Evolutionary conservation across 495 filamentous ascomycete species (phyloP), one percentile per base, ranked within the genome.

Genomic region (Penicillium canariense): DNA sequence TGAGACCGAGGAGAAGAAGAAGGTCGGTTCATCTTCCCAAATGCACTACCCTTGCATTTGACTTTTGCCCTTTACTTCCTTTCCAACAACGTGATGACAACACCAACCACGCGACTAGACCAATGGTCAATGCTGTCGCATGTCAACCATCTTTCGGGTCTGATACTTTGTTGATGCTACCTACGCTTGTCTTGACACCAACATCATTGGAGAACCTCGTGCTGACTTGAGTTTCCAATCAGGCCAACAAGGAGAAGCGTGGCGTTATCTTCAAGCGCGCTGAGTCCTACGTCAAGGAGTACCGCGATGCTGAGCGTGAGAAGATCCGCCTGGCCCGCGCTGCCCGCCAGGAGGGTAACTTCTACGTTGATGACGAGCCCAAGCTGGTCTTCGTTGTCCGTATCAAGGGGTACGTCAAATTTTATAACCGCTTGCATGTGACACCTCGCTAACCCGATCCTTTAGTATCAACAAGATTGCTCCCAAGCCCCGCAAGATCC

Each of bases 81-180:
- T 52, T 60, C 56, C 58, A 61, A 63, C 56, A 59, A 58, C 59
- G 59, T 90, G 86, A 90, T 91, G 85, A 96, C 76, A 92, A 82
- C 81, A 81, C 84, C 78, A 76, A 75, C 69, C 73, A 80, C 79
- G 84, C 88, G 86, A 93, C 92, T 98, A 98, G 95, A 87, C 84
- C 78, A 71, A 65, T 55, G 70, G 88, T 91, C 94, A 67, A 97
- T 98, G 94, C 76, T 96, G 91, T 96, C 89, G 89, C 85, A 77
- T 86, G 81, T 86, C 87, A 95, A 87, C 91, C 91, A 97, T 97
- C 94, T 98, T 98, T 98, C 94, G 94, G 94, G 92, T 85, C 92
- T 98, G 94, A 98, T 67, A 69, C 59, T 51, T 64, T 68, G 68
- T 65, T 72, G 67, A 62, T 66, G 52, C 47, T 23, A 55, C 53